A percentile compares a stretch with the other conserved stretches of the same genome.
These are phyloP conservation scores for Trifolium fragiferum DNA, from an alignment of 306 rosid species.

Conservation along the genomic window DNA sequence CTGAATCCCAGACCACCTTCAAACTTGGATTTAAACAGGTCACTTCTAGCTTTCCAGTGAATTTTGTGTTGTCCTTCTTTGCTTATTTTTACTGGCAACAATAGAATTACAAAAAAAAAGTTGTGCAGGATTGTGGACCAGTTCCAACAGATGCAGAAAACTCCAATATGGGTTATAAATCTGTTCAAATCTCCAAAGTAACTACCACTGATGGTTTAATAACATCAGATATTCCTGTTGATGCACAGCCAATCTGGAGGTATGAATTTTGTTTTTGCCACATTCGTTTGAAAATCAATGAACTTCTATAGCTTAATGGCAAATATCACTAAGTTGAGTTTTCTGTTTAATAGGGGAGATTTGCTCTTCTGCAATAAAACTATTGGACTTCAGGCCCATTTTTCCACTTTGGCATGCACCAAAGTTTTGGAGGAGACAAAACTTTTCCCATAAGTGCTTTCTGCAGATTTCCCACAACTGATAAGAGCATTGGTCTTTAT, in stretches of 20 bases:
- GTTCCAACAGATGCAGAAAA: conserved; percentile 41
- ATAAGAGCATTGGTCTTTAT: conserved; percentile 68
- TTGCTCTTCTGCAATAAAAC: conserved; percentile 46
- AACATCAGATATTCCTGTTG: conserved; percentile 21
- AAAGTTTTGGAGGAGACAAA: conserved; percentile 56
- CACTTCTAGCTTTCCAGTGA: too few species aligned
- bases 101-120: too few species aligned
- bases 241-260: conserved; percentile 83
- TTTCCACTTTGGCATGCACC: conserved; percentile 68
- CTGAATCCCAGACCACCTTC: too few species aligned
- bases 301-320: conserved; percentile 16
- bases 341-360: conserved; percentile 68
- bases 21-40: too few species aligned
- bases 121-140: conserved; percentile 15
- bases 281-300: conserved; percentile 30
- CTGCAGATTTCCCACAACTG: conserved; percentile 53
- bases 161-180: conserved; percentile 30
- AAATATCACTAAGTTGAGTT: conserved; percentile 35
- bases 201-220: conserved; percentile 17
- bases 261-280: conserved; percentile 30
- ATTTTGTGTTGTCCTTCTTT: too few species aligned
- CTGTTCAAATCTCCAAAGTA: conserved; percentile 39
- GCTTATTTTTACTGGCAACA: too few species aligned
- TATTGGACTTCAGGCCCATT: conserved; percentile 64
- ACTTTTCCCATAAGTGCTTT: conserved; percentile 54